phyloP scores from a whole-genome alignment of 108 stramenopile species.

The Nannochloropsis gaditana region DNA sequence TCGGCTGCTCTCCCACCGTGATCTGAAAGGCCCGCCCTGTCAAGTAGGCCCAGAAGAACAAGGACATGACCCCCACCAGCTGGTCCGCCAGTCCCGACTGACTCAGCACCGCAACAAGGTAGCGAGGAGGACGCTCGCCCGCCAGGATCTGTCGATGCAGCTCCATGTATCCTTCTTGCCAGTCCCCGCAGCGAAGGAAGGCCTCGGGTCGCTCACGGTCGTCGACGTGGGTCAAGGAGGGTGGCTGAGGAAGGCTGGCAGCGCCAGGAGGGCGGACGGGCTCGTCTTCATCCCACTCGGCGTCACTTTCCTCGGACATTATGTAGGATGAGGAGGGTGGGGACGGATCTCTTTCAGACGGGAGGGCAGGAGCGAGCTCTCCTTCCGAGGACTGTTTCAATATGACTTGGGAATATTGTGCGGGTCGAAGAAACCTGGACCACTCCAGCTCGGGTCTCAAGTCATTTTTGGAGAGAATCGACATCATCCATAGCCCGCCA shows the following conservation, averaged over 20 bases:
- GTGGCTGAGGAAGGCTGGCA: background rate
- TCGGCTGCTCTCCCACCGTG: background rate
- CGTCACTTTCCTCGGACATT: background rate
- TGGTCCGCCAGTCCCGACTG: conserved; percentile 23
- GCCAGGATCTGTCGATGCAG: conserved; percentile 17
- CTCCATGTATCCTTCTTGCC: conserved; percentile 20
- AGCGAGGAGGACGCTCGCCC: conserved; percentile 22
- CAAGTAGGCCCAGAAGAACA: conserved; percentile 16
- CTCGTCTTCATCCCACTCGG: background rate
- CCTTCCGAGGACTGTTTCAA: background rate
- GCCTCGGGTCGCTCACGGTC: background rate
- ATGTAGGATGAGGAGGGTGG: background rate
- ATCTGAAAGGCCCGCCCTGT: conserved; percentile 9
- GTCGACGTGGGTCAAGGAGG: background rate
- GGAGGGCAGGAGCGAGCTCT: background rate
- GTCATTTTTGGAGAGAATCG: background rate
- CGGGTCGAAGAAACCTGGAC: background rate
- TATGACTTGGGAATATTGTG: background rate
- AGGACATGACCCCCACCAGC: background rate
- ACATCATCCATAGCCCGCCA: background rate
- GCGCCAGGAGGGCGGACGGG: background rate
- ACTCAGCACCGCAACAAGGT: background rate
- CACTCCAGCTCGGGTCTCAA: background rate
- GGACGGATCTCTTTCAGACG: background rate
- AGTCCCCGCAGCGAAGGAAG: background rate